These are phyloP conservation scores for Wickerhamiella qilinensis DNA, from an alignment of 805 yeast species.

Conservation along the genomic window DNA sequence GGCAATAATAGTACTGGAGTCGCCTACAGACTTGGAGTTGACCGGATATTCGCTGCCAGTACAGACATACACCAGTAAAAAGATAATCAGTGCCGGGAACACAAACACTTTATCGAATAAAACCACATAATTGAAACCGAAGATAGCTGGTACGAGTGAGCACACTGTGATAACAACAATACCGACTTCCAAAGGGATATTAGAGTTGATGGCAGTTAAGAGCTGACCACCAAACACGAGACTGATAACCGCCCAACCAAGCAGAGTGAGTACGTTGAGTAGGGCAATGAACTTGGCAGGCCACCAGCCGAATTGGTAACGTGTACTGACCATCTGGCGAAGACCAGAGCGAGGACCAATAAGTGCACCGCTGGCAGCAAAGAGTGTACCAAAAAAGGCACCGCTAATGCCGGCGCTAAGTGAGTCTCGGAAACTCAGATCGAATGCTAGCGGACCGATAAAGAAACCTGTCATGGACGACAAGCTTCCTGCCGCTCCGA, in stretches of 20 bases:
- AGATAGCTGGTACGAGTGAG: constrained; percentile 51
- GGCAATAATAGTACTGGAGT: constrained; percentile 36
- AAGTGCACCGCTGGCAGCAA: constrained; percentile 70
- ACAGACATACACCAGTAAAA: constrained; percentile 47
- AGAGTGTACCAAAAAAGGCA: constrained; percentile 47
- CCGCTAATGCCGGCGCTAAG: constrained; percentile 48
- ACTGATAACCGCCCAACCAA: constrained; percentile 94
- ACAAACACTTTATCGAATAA: constrained; percentile 53
- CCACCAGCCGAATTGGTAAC: constrained; percentile 77
- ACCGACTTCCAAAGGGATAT: constrained; percentile 57
- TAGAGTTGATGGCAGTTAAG: constrained; percentile 42
- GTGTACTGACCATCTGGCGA: constrained; percentile 71
- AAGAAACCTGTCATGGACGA: constrained; percentile 77
- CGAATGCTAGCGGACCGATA: constrained; percentile 57
- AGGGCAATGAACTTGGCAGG: constrained; percentile 61
- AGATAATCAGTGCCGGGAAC: constrained; percentile 51
- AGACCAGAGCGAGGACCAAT: constrained; percentile 89
- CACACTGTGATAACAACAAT: constrained; percentile 51
- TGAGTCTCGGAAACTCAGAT: constrained; percentile 50
- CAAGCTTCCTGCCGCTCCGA: constrained; percentile 75
- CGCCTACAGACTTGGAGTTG: constrained; percentile 23
- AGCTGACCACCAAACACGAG: constrained; percentile 82
- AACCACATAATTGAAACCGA: constrained; percentile 61
- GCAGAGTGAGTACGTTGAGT: constrained; percentile 54
- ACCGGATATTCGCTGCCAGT: constrained; percentile 20